phyloP scores from a whole-genome alignment of 805 yeast genomes.

The Candida argentea region DNA sequence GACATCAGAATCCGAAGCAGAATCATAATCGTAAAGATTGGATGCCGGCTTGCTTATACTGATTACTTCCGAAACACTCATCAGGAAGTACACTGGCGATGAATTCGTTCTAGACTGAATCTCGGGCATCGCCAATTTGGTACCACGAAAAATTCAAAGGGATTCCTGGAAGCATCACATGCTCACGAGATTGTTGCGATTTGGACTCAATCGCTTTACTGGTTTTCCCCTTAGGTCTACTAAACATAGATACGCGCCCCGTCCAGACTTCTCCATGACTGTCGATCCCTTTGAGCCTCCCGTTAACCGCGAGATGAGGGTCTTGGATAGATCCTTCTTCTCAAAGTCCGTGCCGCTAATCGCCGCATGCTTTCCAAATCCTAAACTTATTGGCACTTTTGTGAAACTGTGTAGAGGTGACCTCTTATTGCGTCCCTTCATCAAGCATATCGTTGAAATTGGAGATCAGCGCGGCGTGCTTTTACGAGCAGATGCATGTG shows the following conservation, averaged over 20 bases:
- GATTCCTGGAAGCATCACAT: neutral
- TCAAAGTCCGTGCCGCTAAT: conserved; percentile 45
- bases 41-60: conserved; percentile 24
- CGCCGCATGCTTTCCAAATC: conserved; percentile 62
- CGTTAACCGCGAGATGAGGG: conserved; percentile 50
- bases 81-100: neutral
- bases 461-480: conserved; percentile 44
- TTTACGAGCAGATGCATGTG: conserved; percentile 41
- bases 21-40: conserved; percentile 7
- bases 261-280: conserved; percentile 15
- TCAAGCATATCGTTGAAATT: conserved; percentile 51
- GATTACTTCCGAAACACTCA: conserved; percentile 13
- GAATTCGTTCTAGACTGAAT: neutral
- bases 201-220: no score
- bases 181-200: neutral
- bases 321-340: conserved; percentile 60
- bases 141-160: neutral
- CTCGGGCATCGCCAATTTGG: neutral
- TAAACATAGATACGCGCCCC: conserved; percentile 13
- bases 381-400: conserved; percentile 48
- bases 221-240: conserved; percentile 3
- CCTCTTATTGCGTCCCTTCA: conserved; percentile 58
- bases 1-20: conserved; percentile 29
- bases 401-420: conserved; percentile 50
- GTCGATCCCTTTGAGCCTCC: conserved; percentile 48